Evolutionary conservation across 2,329 filamentous ascomycete species (phyloP).

Genomic region (Colletotrichum nymphaeae): DNA sequence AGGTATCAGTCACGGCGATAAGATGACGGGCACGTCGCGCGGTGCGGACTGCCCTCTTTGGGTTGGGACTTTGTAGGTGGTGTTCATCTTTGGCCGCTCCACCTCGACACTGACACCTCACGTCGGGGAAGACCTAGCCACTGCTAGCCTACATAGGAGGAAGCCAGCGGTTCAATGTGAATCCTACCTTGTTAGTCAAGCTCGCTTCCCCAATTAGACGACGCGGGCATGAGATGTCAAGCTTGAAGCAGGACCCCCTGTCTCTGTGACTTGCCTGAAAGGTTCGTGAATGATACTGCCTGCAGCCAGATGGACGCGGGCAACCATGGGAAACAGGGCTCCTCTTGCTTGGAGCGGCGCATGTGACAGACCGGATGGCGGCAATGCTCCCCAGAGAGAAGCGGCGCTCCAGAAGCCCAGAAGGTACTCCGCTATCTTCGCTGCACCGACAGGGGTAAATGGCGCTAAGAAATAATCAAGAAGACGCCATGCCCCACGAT

Average conservation of each 20-base stretch:
- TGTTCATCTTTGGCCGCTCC: conserved; percentile 1
- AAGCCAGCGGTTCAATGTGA: neutral
- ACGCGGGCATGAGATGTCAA: neutral
- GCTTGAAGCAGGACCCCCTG: neutral
- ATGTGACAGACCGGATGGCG: conserved; percentile 40
- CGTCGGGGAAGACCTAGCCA: neutral
- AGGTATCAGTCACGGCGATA: conserved; percentile 19
- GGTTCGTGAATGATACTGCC: conserved; percentile 4
- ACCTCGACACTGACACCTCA: conserved; percentile 14
- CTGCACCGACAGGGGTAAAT: conserved; percentile 28
- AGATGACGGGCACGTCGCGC: conserved; percentile 13
- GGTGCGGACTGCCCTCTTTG: conserved; percentile 20
- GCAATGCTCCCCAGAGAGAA: conserved; percentile 23
- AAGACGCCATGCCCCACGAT: conserved; percentile 38
- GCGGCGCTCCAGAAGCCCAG: neutral
- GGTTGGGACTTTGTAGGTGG: neutral
- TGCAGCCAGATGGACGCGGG: conserved; percentile 22
- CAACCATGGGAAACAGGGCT: conserved; percentile 27
- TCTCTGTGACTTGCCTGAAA: conserved; percentile 11
- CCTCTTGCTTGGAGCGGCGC: conserved; percentile 25
- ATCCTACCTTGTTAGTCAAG: neutral
- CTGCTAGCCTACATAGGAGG: neutral
- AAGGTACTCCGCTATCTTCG: conserved; percentile 14
- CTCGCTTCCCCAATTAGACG: neutral
- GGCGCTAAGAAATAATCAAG: conserved; percentile 38